Percentiles rank a stretch among this genome's conserved stretches.
phyloP scores from a whole-genome alignment of 352 stramenopile species.

The Phytopythium vexans region DNA sequence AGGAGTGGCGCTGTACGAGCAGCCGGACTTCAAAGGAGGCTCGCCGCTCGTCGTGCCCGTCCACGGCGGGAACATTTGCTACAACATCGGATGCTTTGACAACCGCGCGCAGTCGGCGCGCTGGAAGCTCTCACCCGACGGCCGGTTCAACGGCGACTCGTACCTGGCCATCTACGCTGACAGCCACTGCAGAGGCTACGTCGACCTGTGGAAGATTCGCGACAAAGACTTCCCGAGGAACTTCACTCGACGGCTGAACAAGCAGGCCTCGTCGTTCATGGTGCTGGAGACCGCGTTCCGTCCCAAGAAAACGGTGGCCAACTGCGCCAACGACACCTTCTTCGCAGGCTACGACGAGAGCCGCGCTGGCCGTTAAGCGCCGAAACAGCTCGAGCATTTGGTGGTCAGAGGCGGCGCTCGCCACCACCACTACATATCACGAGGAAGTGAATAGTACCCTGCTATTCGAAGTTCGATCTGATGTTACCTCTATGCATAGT shows the following conservation, averaged over 20 bases:
- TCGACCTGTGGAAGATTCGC: not conserved
- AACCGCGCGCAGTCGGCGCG: constrained; percentile 5
- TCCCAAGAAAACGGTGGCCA: not conserved
- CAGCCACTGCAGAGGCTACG: not conserved
- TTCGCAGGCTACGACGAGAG: not conserved
- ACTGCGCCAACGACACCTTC: not conserved
- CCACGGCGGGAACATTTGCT: constrained; percentile 5
- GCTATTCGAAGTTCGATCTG: no score
- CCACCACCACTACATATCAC: no score
- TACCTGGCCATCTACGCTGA: constrained; percentile 9
- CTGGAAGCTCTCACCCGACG: constrained; percentile 1
- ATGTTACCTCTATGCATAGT: no score
- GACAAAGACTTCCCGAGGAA: not conserved
- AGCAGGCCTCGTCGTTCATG: not conserved
- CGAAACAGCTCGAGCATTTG: no score
- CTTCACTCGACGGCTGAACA: not conserved
- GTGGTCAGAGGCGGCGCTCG: no score
- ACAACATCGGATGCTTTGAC: constrained; percentile 17
- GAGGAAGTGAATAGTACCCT: no score
- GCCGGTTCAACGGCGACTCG: constrained; percentile 3
- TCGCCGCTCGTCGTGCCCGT: not conserved
- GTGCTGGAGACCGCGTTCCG: not conserved
- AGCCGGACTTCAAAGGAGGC: not conserved
- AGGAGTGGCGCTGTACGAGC: not conserved
- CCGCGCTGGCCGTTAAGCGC: no score